Percentiles rank a stretch among this genome's conserved stretches.
These are phyloP conservation scores for Puccinia novopanici DNA, from an alignment of 1,284 basidiomycete genomes.

Conservation along the genomic window DNA sequence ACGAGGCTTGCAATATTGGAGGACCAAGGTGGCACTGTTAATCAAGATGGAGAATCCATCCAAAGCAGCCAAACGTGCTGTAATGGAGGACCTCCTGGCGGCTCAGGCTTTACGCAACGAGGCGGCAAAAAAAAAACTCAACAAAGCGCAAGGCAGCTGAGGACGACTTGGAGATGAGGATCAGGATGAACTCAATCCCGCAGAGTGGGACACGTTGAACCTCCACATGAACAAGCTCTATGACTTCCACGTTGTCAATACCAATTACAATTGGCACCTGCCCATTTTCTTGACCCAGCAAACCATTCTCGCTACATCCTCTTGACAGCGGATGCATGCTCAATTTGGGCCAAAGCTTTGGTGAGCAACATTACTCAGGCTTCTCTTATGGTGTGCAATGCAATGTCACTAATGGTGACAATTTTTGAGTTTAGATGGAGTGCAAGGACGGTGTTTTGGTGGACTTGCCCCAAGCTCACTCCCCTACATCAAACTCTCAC, in stretches of 20 bases:
- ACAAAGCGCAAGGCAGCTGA: background rate
- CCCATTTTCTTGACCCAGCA: background rate
- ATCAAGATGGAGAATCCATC: background rate
- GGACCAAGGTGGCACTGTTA: background rate
- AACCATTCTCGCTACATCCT: background rate
- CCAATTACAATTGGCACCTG: background rate
- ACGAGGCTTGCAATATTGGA: background rate
- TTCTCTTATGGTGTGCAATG: background rate
- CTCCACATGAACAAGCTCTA: conserved; percentile 4
- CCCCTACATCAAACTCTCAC: background rate
- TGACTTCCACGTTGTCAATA: background rate
- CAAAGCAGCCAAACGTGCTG: background rate
- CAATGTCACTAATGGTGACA: background rate
- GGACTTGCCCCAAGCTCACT: background rate
- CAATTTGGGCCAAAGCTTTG: background rate
- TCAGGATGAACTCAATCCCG: background rate
- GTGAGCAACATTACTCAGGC: background rate
- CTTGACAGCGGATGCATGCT: background rate
- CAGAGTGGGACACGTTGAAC: background rate
- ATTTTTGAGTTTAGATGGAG: background rate
- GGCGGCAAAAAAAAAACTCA: background rate
- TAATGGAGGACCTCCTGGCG: background rate
- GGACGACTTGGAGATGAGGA: background rate
- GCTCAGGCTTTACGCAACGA: background rate
- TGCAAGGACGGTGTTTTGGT: background rate